Evolutionary conservation across 2,329 filamentous ascomycete genomes (phyloP), one percentile per base, ranked within the genome.

Genomic region (Alternaria arborescens): DNA sequence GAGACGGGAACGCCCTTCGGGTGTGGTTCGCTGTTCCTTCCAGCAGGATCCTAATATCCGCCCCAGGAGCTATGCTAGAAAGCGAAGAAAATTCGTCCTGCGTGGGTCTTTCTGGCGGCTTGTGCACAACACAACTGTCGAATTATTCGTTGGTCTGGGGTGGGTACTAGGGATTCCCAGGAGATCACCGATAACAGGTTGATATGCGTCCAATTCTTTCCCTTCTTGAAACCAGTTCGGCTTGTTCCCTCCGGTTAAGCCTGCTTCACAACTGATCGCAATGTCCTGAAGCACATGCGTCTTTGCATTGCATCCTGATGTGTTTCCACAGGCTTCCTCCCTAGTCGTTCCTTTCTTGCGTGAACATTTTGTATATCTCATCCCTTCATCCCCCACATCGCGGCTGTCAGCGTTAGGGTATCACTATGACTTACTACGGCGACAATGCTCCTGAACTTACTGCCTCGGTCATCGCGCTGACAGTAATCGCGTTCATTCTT

Each of bases 401-500:
- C 14, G 47, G 18, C 32, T 50, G 30, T 42, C 40, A 32, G 11
- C n/a, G 44, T 30, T 40, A 40, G 50, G 46, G 38, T 22, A 51
- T 5, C 32, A 52, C 32, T 6, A 60, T 60, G 57, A 56, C 52
- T 40, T 60, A 60, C 40, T 56, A 56, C 26, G 52, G 46, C 30
- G 57, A 60, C 40, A 56, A 60, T 22, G 52, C 57, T 38, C 57
- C 57, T 3, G 34, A 52, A 34, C 57, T 60, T 24, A 52, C 57
- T 41, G 57, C 52, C 10, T 60, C 57, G 10, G 42, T 56, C 22
- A 60, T 60, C 30, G 24, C 57, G 3, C 32, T 60, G 52, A 28
- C 52, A 24, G 52, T 52, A 14, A 51, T 56, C 22, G 57, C 57
- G 2, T 60, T 51, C 8, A 56, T 41, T 18, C 55, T 54, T 20